Percentiles rank a stretch among this genome's conserved stretches.
phyloP scores from a whole-genome alignment of 2,329 filamentous ascomycete species.

The Pezicula rhizophila region DNA sequence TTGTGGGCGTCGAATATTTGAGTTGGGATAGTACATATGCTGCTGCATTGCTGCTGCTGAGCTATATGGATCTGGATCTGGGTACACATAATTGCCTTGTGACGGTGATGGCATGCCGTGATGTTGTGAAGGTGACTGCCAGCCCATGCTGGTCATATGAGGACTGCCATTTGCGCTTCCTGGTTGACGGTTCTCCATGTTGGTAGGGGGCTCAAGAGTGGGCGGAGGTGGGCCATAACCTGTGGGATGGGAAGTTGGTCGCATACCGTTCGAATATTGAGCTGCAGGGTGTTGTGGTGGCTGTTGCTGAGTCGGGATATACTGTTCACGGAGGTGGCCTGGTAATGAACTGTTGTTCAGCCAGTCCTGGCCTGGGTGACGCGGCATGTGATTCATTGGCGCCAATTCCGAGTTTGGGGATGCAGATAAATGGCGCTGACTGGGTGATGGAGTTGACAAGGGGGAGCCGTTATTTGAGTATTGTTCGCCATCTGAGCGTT shows the following conservation, averaged over 20 bases:
- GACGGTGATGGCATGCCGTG: conserved; percentile 52
- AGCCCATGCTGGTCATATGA: conserved; percentile 67
- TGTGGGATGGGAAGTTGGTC: conserved; percentile 80
- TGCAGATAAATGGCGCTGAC: conserved; percentile 71
- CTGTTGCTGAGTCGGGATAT: conserved; percentile 49
- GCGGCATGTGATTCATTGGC: conserved; percentile 56
- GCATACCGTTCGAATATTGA: conserved; percentile 47
- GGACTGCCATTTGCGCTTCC: conserved; percentile 77
- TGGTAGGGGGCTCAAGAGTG: conserved; percentile 69
- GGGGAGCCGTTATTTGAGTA: conserved; percentile 69
- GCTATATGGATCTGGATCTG: conserved; percentile 71
- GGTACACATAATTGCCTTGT: conserved; percentile 66
- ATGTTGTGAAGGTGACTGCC: conserved; percentile 83
- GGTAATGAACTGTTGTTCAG: conserved; percentile 75
- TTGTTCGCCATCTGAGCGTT: conserved; percentile 65
- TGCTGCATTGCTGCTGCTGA: conserved; percentile 49
- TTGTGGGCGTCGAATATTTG: conserved; percentile 64
- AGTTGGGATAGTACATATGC: conserved; percentile 68
- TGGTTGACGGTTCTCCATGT: conserved; percentile 66
- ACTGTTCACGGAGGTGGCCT: conserved; percentile 70
- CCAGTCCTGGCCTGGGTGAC: conserved; percentile 51
- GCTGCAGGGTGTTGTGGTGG: conserved; percentile 53
- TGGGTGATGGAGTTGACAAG: conserved; percentile 74
- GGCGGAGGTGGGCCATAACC: conserved; percentile 78
- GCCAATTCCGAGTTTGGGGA: conserved; percentile 74